Base-by-base conservation (phyloP, 495 filamentous ascomycete species). In the Aspergillus haitiensis region DNA sequence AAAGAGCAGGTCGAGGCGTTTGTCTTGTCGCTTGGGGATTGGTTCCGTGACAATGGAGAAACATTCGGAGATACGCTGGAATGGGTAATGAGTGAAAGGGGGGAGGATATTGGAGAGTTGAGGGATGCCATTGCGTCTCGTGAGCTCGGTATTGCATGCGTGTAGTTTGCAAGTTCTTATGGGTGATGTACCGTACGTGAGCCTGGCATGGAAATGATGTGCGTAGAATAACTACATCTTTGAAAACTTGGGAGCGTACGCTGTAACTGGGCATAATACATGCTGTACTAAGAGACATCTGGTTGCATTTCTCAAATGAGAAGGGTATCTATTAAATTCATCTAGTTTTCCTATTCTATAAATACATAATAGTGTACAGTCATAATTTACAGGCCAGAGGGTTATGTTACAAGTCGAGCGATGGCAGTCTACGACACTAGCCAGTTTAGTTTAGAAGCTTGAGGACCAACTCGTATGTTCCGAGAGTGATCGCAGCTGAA, bases 401-500 rank as follows among this genome's bases (percentile, higher is more conserved):
- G 21, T 27, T 27, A 27, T 27, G 21, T 27, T 27, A 27, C 21
- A 27, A 27, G 21, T 27, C 21, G 21, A 27, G 21, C 21, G 21
- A 27, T 27, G 3, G 21, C 21, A 27, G 21, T 27, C 21, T 27
- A 27, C 21, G 21, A 27, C 21, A 27, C 21, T 27, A 27, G 21
- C 21, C 21, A 27, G 21, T 3, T 27, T 27, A 27, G 21, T 48
- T 60, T 16, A 69, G 62, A 72, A 87, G 60, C 42, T 83, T 83
- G 52, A 96, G 75, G 58, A 94, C 90, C 33, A 82, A 85, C 72
- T 96, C 91, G 71, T 96, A 96, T 72, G 91, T 92, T 59, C 91
- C 91, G 65, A 96, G 93, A 81, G 93, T 96, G 68, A 96, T 93
- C 52, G 89, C 89, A 11, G 92, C 92, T 52, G 88, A 92, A 6